Evolutionary conservation across 768 basidiomycete genomes (phyloP), one percentile per base, ranked within the genome.

Genomic region (Tremella fuciformis): DNA sequence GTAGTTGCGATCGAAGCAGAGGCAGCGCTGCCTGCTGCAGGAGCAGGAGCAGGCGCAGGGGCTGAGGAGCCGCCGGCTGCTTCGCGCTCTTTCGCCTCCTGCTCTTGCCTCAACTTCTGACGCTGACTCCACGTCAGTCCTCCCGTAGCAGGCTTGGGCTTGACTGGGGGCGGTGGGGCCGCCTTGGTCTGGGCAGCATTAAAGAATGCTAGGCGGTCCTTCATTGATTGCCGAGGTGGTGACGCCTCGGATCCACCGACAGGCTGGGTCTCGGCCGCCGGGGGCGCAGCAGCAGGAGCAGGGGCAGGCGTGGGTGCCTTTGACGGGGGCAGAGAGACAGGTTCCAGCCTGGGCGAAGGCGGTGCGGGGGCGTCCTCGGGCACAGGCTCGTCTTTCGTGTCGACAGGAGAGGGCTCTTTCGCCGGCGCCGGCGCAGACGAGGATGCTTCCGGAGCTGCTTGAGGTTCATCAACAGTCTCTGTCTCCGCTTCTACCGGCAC

Each of bases 121-220:
- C 73, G 66, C 58, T 75, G 73, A 60, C 71, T 71, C 76, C 75
- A 75, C 22, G 73, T 75, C 47, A 70, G 54, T 1, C 71, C 71
- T 0, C 70, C 68, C 11, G 64, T n/a, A 11, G 65, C 64, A 8
- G 75, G 75, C 53, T 76, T 76, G 0, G 74, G 75, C 58, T 75
- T 75, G 38, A 74, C 49, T 16, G 75, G 71, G 13, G 74, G 74
- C n/a, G 73, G 73, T n/a, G 60, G 55, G 0, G 67, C 52, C 1
- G 61, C 58, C 13, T 54, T 56, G 18, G 67, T 70, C 42, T 60
- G 63, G 21, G 65, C 62, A 39, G 67, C 68, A 34, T 69, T 67
- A 57, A 76, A 76, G 55, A 75, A 74, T 0, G 75, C 75, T 13
- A 76, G 51, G 21, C 70, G 66, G 42, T 76, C 75, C 61, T 73